Evolutionary conservation across 352 stramenopile genomes (phyloP).

Genomic region (Globisporangium recalcitrans): DNA sequence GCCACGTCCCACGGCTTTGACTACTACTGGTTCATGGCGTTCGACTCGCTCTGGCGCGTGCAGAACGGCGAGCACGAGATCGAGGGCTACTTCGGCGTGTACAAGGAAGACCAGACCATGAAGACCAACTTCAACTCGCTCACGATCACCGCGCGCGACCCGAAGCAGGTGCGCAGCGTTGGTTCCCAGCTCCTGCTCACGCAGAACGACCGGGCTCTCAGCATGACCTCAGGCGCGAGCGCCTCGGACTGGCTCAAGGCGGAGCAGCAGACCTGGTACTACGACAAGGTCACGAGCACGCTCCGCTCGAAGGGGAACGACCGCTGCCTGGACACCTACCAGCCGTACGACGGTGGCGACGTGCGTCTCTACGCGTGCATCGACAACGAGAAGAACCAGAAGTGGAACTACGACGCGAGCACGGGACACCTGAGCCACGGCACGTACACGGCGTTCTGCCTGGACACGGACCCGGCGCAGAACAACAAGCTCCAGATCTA

Average conservation of each 20-base stretch:
- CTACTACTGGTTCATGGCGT: constrained; percentile 75
- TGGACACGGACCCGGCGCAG: constrained; percentile 41
- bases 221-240: constrained; percentile 35
- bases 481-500: constrained; percentile 60
- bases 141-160: constrained; percentile 26
- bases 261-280: constrained; percentile 67
- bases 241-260: constrained; percentile 44
- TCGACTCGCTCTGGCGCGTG: constrained; percentile 60
- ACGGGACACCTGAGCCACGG: constrained; percentile 42
- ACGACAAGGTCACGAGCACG: constrained; percentile 35
- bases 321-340: constrained; percentile 57
- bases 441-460: constrained; percentile 45
- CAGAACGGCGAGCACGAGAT: constrained; percentile 40
- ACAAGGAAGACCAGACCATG: constrained; percentile 41
- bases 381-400: constrained; percentile 52
- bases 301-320: constrained; percentile 68
- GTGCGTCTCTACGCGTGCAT: constrained; percentile 58
- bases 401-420: constrained; percentile 49
- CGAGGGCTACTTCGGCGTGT: constrained; percentile 64
- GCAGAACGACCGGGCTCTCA: constrained; percentile 27
- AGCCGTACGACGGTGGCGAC: constrained; percentile 37
- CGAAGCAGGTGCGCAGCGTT: constrained; percentile 18
- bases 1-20: constrained; percentile 37
- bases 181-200: constrained; percentile 19
- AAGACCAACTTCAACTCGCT: constrained; percentile 54